phyloP scores from a whole-genome alignment of 768 basidiomycete genomes.

The Tricholomella constricta region DNA sequence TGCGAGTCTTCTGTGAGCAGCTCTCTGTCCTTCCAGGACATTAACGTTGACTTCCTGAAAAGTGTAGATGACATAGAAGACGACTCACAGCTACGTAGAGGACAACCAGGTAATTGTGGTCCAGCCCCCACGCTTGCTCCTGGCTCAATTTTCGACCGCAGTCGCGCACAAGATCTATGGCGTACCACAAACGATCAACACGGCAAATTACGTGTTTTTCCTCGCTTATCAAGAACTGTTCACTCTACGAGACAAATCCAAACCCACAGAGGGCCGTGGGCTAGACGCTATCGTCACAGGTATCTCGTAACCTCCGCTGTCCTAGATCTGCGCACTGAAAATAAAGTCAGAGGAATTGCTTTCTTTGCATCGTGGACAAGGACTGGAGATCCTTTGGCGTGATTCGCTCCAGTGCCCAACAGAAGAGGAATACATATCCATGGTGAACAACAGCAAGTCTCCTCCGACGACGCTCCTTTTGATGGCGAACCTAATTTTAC shows the following conservation, averaged over 20 bases:
- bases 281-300: slow-evolving; percentile 78
- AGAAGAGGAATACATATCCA: slow-evolving; percentile 91
- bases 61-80: slow-evolving; percentile 97
- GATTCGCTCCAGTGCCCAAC: slow-evolving; percentile 90
- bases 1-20: slow-evolving; percentile 81
- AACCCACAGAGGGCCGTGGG: slow-evolving; percentile 35
- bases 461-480: background rate
- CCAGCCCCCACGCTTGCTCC: background rate
- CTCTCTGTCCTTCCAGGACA: background rate
- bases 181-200: slow-evolving; percentile 94
- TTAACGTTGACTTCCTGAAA: background rate
- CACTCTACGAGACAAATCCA: slow-evolving; percentile 42
- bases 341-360: slow-evolving; percentile 58
- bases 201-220: slow-evolving; percentile 97
- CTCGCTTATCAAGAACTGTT: slow-evolving; percentile 87
- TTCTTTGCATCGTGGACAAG: slow-evolving; percentile 93
- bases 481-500: background rate
- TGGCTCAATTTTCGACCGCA: slow-evolving; percentile 20
- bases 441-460: slow-evolving; percentile 91
- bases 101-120: slow-evolving; percentile 64
- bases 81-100: slow-evolving; percentile 82
- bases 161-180: slow-evolving; percentile 97
- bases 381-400: slow-evolving; percentile 92
- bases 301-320: slow-evolving; percentile 22
- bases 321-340: background rate